phyloP scores from a whole-genome alignment of 495 filamentous ascomycete genomes.

The Penicillium herquei region DNA sequence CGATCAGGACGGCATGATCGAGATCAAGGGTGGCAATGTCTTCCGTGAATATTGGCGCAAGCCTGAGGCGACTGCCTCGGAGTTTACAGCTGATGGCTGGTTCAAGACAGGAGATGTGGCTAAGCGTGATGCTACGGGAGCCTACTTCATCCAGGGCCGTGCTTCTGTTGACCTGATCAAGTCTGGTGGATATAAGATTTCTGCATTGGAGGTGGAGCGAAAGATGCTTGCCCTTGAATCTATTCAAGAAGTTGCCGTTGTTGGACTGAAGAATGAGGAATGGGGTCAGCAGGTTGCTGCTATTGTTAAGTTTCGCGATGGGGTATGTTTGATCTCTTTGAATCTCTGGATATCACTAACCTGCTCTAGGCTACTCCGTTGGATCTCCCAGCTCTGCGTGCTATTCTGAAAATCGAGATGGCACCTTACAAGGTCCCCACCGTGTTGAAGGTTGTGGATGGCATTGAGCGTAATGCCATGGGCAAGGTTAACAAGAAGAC shows the following conservation, averaged over 20 bases:
- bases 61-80: constrained; percentile 40
- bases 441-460: constrained; percentile 42
- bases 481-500: constrained; percentile 50
- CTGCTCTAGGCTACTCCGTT: constrained; percentile 27
- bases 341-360: constrained; percentile 11
- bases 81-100: constrained; percentile 46
- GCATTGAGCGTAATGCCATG: constrained; percentile 50
- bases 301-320: constrained; percentile 39
- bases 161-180: constrained; percentile 49
- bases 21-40: constrained; percentile 44
- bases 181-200: constrained; percentile 48
- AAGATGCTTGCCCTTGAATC: constrained; percentile 37
- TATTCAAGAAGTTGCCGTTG: constrained; percentile 44
- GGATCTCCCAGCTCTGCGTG: constrained; percentile 34
- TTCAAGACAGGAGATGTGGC: constrained; percentile 51
- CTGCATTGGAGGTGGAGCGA: constrained; percentile 44
- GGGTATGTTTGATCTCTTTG: constrained; percentile 28
- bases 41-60: constrained; percentile 47
- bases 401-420: constrained; percentile 41
- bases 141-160: constrained; percentile 46
- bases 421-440: constrained; percentile 50
- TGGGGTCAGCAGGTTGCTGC: constrained; percentile 47
- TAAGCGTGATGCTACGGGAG: constrained; percentile 34
- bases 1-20: constrained; percentile 47
- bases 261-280: constrained; percentile 43